These are phyloP conservation scores for Yamadazyma pseudoaaseri DNA, from an alignment of 1,139 yeast genomes.

Conservation along the genomic window DNA sequence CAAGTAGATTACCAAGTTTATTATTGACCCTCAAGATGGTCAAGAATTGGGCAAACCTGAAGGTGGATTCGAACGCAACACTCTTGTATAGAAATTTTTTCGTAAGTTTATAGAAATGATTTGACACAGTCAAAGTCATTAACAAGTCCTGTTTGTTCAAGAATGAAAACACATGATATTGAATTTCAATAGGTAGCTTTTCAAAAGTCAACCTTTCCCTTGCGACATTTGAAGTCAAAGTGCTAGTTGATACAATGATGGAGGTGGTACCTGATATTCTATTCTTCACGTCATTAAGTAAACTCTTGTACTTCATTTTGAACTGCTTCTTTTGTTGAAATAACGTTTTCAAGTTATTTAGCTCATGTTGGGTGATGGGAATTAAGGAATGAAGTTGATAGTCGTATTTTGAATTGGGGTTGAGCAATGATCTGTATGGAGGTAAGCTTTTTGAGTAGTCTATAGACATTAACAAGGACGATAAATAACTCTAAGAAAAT, in stretches of 20 bases:
- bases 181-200: constrained; percentile 34
- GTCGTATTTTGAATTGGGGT: constrained; percentile 44
- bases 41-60: constrained; percentile 75
- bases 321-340: constrained; percentile 15
- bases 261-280: constrained; percentile 13
- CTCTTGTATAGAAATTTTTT: constrained; percentile 53
- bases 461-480: constrained; percentile 4
- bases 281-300: constrained; percentile 41
- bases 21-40: constrained; percentile 57
- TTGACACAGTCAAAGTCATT: constrained; percentile 49
- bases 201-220: constrained; percentile 4
- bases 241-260: background rate
- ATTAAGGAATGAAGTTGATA: constrained; percentile 40
- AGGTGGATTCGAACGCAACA: constrained; percentile 64
- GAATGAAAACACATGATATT: constrained; percentile 30
- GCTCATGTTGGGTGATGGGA: constrained; percentile 38
- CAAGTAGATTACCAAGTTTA: constrained; percentile 55
- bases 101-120: constrained; percentile 48
- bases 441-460: constrained; percentile 41
- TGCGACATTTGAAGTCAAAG: constrained; percentile 10
- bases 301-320: constrained; percentile 45
- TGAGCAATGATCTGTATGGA: constrained; percentile 43
- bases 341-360: constrained; percentile 12
- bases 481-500: background rate
- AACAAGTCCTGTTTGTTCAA: constrained; percentile 27